Percentiles rank a stretch among this genome's conserved stretches.
These are phyloP conservation scores for Aspergillus conjunctus DNA, from an alignment of 495 filamentous ascomycete genomes.

Conservation along the genomic window DNA sequence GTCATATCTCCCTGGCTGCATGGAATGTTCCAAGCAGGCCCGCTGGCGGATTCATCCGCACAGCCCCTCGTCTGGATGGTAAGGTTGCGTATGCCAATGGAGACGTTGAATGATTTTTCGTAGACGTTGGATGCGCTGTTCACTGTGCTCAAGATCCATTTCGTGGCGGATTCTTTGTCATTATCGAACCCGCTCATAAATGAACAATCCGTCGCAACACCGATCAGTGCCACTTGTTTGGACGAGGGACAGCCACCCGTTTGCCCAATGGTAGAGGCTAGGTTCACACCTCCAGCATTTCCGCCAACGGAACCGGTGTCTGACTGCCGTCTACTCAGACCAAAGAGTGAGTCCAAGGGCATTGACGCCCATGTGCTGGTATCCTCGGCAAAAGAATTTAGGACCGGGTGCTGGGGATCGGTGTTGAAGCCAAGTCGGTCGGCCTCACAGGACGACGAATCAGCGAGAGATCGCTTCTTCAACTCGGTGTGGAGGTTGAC, in stretches of 20 bases:
- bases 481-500: conserved; percentile 49
- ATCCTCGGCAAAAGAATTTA: conserved; percentile 43
- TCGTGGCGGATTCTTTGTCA: conserved; percentile 56
- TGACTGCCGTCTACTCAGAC: conserved; percentile 53
- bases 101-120: conserved; percentile 91
- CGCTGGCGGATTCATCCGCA: conserved; percentile 61
- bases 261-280: conserved; percentile 77
- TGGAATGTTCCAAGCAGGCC: conserved; percentile 79
- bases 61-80: conserved; percentile 71
- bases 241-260: conserved; percentile 82
- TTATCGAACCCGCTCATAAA: conserved; percentile 73
- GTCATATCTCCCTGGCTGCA: conserved; percentile 70
- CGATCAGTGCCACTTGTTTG: conserved; percentile 86
- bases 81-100: conserved; percentile 83
- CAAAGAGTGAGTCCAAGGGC: conserved; percentile 59
- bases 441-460: conserved; percentile 56
- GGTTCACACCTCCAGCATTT: conserved; percentile 82
- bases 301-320: conserved; percentile 60
- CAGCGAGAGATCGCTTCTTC: conserved; percentile 52
- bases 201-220: conserved; percentile 89
- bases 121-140: conserved; percentile 86
- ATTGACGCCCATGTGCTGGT: conserved; percentile 53
- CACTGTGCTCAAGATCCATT: conserved; percentile 80
- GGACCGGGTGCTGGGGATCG: conserved; percentile 66
- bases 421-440: conserved; percentile 73